Evolutionary conservation across 345 rosid species (phyloP), one percentile per base, ranked within the genome.

Genomic region (Gynandropsis gynandra): DNA sequence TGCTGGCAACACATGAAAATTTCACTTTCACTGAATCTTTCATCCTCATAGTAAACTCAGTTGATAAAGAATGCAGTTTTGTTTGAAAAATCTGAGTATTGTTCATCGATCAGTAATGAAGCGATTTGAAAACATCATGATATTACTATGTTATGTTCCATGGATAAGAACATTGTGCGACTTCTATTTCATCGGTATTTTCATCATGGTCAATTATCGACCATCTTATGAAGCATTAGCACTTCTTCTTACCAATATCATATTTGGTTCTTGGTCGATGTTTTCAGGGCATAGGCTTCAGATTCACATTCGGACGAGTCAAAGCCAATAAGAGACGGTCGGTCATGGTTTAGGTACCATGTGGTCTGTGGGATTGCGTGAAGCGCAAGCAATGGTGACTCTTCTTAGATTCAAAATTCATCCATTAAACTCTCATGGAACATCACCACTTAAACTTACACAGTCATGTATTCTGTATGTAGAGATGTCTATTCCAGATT

Each of bases 331-430:
- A 35, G 47, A 53, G 64, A n/a, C n/a, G n/a, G n/a, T n/a, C 53
- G 2, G 35, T 41, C 65, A 59, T 66, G 70, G 70, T 66, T 66
- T 66, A 53, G 70, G 56, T 66, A 52, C 56, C 65, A 66, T 66
- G 70, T 10, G 27, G 50, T 42, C 45, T 56, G 47, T 49, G 57
- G 35, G 45, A 48, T 47, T 52, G 54, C 2, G 29, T 2, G 29
- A 2, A 24, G 29, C 2, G 5, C 29, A 58, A 52, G 24, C 52
- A 58, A 14, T 46, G 59, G 21, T 44, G 44, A 36, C 43, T 32
- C 54, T 44, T 17, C 43, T 2, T 2, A 24, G 29, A 5, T 50
- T 10, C 40, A 9, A 36, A 36, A 11, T 56, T 15, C 54, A n/a
- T 36, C 16, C 16, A 5, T 24, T 24, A 24, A 24, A 24, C 50